A percentile compares a stretch with the other conserved stretches of the same genome.
Evolutionary conservation across 2,329 filamentous ascomycete genomes (phyloP).

Genomic region (Cladosporium sp.): DNA sequence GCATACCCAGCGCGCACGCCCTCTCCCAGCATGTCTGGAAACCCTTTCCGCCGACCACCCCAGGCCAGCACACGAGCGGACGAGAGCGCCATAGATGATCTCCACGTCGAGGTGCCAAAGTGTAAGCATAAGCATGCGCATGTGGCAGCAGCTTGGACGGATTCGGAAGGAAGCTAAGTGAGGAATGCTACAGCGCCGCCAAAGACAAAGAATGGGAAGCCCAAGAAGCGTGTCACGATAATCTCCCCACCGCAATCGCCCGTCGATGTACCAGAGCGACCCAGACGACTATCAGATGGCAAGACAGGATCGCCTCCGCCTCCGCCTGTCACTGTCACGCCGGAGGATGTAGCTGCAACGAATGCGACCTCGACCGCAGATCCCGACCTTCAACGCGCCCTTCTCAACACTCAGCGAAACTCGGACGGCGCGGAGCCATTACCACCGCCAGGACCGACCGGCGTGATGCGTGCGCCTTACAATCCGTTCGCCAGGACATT

Average conservation of each 20-base stretch:
- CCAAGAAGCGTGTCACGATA: constrained; percentile 14
- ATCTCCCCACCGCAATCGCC: constrained; percentile 22
- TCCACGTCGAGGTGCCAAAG: constrained; percentile 22
- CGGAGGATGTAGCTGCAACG: constrained; percentile 23
- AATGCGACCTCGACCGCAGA: constrained; percentile 27
- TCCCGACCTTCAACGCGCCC: constrained; percentile 26
- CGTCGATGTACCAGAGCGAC: constrained; percentile 19
- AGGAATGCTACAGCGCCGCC: constrained; percentile 26
- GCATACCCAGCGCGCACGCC: neutral
- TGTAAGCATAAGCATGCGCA: constrained; percentile 29
- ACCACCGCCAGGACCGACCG: constrained; percentile 18
- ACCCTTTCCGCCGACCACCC: constrained; percentile 32
- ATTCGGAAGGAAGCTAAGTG: constrained; percentile 25
- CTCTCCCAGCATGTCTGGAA: constrained; percentile 31
- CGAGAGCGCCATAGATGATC: constrained; percentile 21
- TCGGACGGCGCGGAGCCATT: constrained; percentile 23
- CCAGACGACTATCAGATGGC: constrained; percentile 15
- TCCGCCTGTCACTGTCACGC: neutral
- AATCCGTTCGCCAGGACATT: constrained; percentile 39
- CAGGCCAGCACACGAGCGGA: constrained; percentile 25
- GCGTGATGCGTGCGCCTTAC: constrained; percentile 29
- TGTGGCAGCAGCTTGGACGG: constrained; percentile 22
- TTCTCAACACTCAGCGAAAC: constrained; percentile 28
- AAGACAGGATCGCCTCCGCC: constrained; percentile 13
- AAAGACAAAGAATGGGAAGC: constrained; percentile 22